Conservation (phyloP, 805 yeast species). For the Wickerhamomyces silvicola region DNA sequence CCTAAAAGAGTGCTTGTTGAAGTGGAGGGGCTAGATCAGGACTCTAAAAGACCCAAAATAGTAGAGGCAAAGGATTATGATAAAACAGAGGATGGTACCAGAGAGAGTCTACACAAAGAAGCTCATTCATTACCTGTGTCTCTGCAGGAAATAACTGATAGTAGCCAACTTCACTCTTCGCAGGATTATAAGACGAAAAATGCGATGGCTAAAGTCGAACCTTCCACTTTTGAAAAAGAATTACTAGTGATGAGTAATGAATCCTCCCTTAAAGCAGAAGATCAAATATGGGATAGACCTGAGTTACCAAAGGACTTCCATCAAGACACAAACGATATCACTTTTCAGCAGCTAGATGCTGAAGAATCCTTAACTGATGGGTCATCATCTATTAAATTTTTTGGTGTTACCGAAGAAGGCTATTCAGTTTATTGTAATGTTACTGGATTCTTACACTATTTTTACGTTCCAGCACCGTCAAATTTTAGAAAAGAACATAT, state of each 20-base stretch:
- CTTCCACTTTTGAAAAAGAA: constrained; percentile 48
- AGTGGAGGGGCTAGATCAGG: constrained; percentile 1
- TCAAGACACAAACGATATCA: constrained; percentile 44
- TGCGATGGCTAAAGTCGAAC: constrained; percentile 26
- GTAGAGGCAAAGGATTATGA: constrained; percentile 9
- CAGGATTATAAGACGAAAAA: constrained; percentile 25
- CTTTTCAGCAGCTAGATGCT: constrained; percentile 91
- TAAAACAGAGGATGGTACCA: constrained; percentile 13
- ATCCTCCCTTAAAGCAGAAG: constrained; percentile 19
- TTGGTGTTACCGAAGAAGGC: constrained; percentile 89
- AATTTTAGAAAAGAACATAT: constrained; percentile 59
- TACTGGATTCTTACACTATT: constrained; percentile 81
- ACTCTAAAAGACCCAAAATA: constrained; percentile 13
- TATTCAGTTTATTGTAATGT: constrained; percentile 86
- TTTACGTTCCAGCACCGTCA: constrained; percentile 86
- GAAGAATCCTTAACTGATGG: constrained; percentile 68
- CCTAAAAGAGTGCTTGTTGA: constrained; percentile 5
- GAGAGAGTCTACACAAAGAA: constrained; percentile 17
- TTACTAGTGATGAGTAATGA: constrained; percentile 37
- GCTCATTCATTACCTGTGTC: constrained; percentile 24
- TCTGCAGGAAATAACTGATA: constrained; percentile 8
- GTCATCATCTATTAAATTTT: constrained; percentile 67
- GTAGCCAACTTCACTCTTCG: constrained; percentile 18
- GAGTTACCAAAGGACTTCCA: constrained; percentile 43
- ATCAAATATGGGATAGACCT: constrained; percentile 52